phyloP scores from a whole-genome alignment of 1,284 basidiomycete species.

The Somion occarium region DNA sequence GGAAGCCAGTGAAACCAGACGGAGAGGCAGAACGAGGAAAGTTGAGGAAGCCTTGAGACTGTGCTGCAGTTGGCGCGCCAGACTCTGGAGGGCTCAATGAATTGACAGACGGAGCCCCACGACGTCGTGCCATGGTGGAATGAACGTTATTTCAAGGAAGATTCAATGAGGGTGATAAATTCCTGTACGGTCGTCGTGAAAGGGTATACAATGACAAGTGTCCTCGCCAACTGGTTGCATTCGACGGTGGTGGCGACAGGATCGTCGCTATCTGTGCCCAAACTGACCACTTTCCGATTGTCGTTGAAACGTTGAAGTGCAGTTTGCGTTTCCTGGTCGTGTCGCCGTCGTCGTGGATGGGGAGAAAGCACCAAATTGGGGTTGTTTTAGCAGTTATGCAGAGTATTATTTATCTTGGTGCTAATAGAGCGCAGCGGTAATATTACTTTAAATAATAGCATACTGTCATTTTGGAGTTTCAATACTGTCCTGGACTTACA shows the following conservation, averaged over 20 bases:
- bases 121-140: constrained; percentile 22
- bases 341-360: not conserved
- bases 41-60: constrained; percentile 19
- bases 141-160: not conserved
- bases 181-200: not conserved
- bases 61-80: constrained; percentile 15
- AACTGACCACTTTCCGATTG: not conserved
- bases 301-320: not conserved
- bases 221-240: not conserved
- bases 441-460: no score
- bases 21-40: constrained; percentile 28
- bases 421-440: no score
- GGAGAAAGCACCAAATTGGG: not conserved
- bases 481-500: no score
- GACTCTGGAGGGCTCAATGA: constrained; percentile 25
- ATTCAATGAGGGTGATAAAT: not conserved
- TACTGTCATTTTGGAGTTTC: no score
- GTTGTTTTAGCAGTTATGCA: not conserved
- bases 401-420: no score
- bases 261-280: not conserved
- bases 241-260: not conserved
- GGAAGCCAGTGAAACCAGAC: constrained; percentile 26
- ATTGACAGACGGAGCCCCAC: constrained; percentile 21
- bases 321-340: not conserved
- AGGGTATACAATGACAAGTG: not conserved